Percentiles rank a stretch among this genome's conserved stretches.
Evolutionary conservation across 2,329 filamentous ascomycete genomes (phyloP).

Genomic region (Penicillium hesseltinei): DNA sequence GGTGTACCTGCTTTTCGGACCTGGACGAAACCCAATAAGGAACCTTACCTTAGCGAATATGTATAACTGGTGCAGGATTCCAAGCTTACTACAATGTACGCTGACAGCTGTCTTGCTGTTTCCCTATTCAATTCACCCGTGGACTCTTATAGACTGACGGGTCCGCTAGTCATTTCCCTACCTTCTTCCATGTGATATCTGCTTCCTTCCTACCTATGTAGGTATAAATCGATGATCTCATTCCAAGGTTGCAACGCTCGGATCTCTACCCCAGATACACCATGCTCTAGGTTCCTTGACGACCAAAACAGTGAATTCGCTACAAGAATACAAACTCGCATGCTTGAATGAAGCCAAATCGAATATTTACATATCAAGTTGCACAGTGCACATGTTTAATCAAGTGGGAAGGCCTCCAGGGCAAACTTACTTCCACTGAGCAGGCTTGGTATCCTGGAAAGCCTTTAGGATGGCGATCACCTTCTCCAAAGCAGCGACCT

Average conservation of each 20-base stretch:
- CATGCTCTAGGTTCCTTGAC: background rate
- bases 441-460: conserved; percentile 58
- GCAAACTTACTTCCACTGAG: conserved; percentile 40
- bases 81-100: background rate
- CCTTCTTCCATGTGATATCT: background rate
- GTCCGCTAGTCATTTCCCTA: background rate
- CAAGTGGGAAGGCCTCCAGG: conserved; percentile 4
- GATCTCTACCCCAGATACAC: background rate
- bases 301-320: conserved; percentile 12
- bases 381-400: conserved; percentile 8
- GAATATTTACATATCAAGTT: conserved; percentile 25
- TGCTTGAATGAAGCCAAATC: conserved; percentile 18
- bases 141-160: background rate
- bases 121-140: background rate
- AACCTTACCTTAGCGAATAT: background rate
- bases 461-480: conserved; percentile 72
- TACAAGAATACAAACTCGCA: conserved; percentile 16
- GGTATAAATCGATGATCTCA: no score
- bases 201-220: background rate
- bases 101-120: background rate
- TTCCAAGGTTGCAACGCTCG: background rate
- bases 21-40: background rate
- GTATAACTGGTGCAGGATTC: background rate
- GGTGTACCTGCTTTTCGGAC: background rate
- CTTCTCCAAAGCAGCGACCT: conserved; percentile 75